Conservation (phyloP, 2,329 filamentous ascomycete genomes). For the Aspergillus latus region DNA sequence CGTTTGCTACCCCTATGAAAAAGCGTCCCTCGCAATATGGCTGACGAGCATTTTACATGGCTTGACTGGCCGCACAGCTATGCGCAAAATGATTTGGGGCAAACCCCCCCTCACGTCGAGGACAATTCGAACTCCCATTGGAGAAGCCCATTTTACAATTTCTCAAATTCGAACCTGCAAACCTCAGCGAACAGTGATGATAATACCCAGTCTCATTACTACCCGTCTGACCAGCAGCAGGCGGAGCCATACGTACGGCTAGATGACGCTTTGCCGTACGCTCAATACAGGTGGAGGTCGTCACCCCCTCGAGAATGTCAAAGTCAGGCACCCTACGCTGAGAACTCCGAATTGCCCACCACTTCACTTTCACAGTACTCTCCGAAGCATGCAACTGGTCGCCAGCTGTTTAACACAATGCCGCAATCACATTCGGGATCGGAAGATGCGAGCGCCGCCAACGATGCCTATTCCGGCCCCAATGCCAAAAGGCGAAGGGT, state of each 20-base stretch:
- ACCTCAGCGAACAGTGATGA: not conserved
- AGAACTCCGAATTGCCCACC: not conserved
- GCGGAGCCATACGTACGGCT: conserved; percentile 9
- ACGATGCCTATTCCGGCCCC: not conserved
- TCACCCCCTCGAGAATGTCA: not conserved
- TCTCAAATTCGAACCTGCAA: not conserved
- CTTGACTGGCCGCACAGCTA: conserved; percentile 21
- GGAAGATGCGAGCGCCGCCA: not conserved
- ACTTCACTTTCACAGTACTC: conserved; percentile 2
- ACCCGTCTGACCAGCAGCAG: conserved; percentile 1
- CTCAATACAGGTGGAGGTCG: conserved; percentile 3
- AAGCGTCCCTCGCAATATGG: conserved; percentile 16
- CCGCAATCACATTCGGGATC: not conserved
- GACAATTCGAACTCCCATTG: conserved; percentile 2
- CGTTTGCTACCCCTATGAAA: not conserved
- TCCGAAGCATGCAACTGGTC: not conserved
- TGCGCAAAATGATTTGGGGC: conserved; percentile 7
- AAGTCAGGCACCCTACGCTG: not conserved
- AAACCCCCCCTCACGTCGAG: conserved; percentile 4
- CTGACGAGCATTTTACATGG: conserved; percentile 18
- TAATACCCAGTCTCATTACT: not conserved
- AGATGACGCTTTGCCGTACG: conserved; percentile 2
- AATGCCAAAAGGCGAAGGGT: conserved; percentile 19
- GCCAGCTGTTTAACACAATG: conserved; percentile 2
- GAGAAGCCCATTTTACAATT: conserved; percentile 2